Conservation (phyloP, 2,329 filamentous ascomycete genomes). For the Arthroderma sp. region DNA sequence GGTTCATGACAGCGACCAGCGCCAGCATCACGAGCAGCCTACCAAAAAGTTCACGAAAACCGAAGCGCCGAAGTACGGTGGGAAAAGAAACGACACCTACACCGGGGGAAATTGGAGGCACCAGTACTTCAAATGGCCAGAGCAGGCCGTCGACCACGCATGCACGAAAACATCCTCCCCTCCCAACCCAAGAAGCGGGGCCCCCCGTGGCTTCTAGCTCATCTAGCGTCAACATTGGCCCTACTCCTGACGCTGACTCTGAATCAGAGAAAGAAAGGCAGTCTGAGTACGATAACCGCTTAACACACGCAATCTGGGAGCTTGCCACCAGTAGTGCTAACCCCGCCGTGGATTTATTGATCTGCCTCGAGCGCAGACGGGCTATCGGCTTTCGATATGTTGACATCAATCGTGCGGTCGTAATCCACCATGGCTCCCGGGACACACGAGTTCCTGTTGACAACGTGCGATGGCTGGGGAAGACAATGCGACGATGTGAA, state of each 20-base stretch:
- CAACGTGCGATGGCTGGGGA: constrained; percentile 88
- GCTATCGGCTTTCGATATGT: constrained; percentile 94
- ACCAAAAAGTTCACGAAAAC: constrained; percentile 51
- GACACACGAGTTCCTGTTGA: constrained; percentile 89
- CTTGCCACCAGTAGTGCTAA: constrained; percentile 83
- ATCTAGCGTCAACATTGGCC: constrained; percentile 10
- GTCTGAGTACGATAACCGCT: constrained; percentile 59
- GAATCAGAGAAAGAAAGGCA: constrained; percentile 38
- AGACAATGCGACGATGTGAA: constrained; percentile 86
- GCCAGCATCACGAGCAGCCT: constrained; percentile 70
- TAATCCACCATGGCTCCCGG: constrained; percentile 86
- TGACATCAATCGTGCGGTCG: constrained; percentile 79
- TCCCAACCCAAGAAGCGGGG: constrained; percentile 10
- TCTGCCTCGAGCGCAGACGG: constrained; percentile 82
- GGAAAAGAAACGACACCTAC: constrained; percentile 21
- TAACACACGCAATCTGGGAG: constrained; percentile 92
- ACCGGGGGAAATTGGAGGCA: constrained; percentile 12
- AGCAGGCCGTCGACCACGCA: constrained; percentile 15
- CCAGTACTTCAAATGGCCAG: constrained; percentile 15
- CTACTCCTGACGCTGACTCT: constrained; percentile 24
- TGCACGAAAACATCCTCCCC: constrained; percentile 16
- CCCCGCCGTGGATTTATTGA: constrained; percentile 80
- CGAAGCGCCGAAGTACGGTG: constrained; percentile 18
- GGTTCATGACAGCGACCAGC: constrained; percentile 85
- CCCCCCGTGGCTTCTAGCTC: background rate